Evolutionary conservation across 2,329 filamentous ascomycete species (phyloP), one percentile per base, ranked within the genome.

Genomic region (Pyricularia sp.): DNA sequence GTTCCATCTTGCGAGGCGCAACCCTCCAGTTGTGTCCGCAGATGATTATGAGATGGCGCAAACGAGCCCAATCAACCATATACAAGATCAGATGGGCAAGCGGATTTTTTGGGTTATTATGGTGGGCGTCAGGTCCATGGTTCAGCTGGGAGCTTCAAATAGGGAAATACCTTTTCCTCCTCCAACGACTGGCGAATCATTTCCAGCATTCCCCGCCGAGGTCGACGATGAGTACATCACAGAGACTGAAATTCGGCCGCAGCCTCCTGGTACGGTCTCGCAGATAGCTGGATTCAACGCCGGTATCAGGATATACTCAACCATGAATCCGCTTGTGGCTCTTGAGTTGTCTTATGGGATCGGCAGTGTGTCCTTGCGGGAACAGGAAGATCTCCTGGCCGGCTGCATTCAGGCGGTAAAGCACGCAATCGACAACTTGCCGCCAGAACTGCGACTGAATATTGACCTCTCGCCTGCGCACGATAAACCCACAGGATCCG

Each of bases 91-190:
- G 77, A 85, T 92, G 65, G 88, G 90, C 65, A 90, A 91, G 76
- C 86, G 91, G 71, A 89, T 97, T 59, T 97, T 96, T 77, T 97
- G 93, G 89, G 90, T 92, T 26, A 84, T 93, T 72, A 88, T 95
- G 71, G 86, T 93, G 5, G 90, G 90, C 42, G 86, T 92, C 67
- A 91, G 90, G 71, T 92, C 92, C 0, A 87, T 96, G 77, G 86
- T 91, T 69, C 93, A 97, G 75, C 81, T 95, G 23, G 92, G 92
- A 42, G 86, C 87, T 20, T 86, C 86, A 0, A 89, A 91, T 71
- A 86, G 87, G 50, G 92, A 93, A 73, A 81, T 94, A 55, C 85
- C 91, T 50, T 88, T 97, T 67, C 88, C 91, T 10, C 92, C 92
- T 3, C 88, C 90, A 1, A 96, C 92, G 0, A 87, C 88, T 0